Percentiles rank a stretch among this genome's conserved stretches.
Evolutionary conservation across 108 stramenopile species (phyloP).

Genomic region (Cyclotella kingstonii): DNA sequence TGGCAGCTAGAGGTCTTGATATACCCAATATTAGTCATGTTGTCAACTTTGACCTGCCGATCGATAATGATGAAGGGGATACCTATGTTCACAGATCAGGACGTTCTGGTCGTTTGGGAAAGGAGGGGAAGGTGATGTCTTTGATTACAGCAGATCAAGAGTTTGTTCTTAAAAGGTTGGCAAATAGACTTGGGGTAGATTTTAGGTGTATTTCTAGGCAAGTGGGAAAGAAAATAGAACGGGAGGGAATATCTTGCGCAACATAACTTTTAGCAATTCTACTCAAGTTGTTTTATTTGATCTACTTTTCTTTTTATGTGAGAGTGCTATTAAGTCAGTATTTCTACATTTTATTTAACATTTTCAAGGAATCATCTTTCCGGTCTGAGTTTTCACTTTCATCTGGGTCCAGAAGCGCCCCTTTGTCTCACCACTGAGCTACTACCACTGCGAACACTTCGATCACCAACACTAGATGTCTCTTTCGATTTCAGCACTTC

Average conservation of each 20-base stretch:
- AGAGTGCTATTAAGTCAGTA: too few relatives aligned
- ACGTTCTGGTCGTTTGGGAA: conserved; percentile 81
- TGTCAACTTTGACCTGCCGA: conserved; percentile 85
- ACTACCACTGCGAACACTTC: background rate
- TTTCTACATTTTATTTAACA: too few relatives aligned
- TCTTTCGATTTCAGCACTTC: background rate
- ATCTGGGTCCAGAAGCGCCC: conserved; percentile 1
- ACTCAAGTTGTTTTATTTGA: too few relatives aligned
- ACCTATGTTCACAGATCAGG: conserved; percentile 90
- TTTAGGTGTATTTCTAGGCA: conserved; percentile 56
- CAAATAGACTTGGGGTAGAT: conserved; percentile 58
- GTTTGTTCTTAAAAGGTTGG: conserved; percentile 74
- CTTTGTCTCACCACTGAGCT: conserved; percentile 9
- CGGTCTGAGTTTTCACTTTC: background rate
- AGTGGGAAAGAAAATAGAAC: conserved; percentile 13
- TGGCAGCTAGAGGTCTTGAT: conserved; percentile 89
- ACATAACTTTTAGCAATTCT: background rate
- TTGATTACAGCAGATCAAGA: conserved; percentile 77
- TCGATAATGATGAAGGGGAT: conserved; percentile 54
- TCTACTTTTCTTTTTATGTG: too few relatives aligned
- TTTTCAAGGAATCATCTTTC: too few relatives aligned
- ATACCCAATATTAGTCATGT: conserved; percentile 78
- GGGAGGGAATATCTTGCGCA: background rate
- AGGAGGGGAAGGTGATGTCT: conserved; percentile 68
- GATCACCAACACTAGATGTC: background rate